phyloP scores from a whole-genome alignment of 345 rosid species.

The Brassica nigra region DNA sequence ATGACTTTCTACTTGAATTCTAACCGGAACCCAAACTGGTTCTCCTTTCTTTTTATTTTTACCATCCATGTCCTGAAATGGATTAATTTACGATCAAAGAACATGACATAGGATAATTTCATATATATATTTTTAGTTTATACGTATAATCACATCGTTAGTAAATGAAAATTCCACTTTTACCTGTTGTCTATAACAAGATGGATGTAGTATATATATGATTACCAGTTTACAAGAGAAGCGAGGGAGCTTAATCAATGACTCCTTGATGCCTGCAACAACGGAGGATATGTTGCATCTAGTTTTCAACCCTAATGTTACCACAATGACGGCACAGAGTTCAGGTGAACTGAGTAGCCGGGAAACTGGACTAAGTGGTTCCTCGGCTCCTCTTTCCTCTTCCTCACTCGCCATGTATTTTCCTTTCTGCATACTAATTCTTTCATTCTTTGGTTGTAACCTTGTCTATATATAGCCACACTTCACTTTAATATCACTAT shows the following conservation, averaged over 20 bases:
- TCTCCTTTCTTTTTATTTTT: not conserved
- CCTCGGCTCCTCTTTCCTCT: not conserved
- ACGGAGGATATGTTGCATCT: not conserved
- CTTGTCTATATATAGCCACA: not conserved
- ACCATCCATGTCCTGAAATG: not conserved
- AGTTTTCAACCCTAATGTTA: not conserved
- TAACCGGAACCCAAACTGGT: not conserved
- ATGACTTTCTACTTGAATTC: not conserved
- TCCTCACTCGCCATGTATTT: not conserved
- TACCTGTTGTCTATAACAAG: not conserved
- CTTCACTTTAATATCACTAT: not conserved
- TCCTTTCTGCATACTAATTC: not conserved
- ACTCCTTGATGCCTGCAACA: not conserved
- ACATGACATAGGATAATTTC: not conserved
- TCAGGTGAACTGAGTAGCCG: not conserved
- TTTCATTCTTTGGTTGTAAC: not conserved
- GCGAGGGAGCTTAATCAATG: not conserved
- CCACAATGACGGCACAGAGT: not conserved
- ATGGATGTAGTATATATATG: not conserved
- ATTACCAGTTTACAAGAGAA: constrained; percentile 2
- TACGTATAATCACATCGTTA: not conserved
- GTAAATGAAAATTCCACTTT: not conserved
- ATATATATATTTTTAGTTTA: not conserved
- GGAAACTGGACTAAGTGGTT: not conserved
- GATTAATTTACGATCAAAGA: not conserved